Base-by-base conservation (phyloP, 441 rosid species). In the Gossypium laxum region DNA sequence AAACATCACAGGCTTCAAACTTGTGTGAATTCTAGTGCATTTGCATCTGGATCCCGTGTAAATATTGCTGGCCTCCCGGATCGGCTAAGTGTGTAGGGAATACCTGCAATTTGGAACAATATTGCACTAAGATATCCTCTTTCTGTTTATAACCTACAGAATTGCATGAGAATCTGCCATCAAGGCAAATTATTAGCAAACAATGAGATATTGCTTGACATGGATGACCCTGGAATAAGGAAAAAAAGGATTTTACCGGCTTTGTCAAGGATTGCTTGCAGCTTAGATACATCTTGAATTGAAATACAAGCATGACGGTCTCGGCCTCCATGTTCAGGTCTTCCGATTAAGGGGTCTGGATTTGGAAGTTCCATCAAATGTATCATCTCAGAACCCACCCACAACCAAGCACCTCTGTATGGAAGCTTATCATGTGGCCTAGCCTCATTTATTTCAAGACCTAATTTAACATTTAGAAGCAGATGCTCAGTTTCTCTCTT, bases 351-450 rank as follows among this genome's bases (percentile, higher is more conserved):
- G 0, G 97, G 98, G 81, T 93, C 97, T 3, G 97, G 98, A 82
- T 91, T 91, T 7, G 96, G 93, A 66, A 93, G 98, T 82, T 93
- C 97, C 98, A 93, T 93, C 14, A 93, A 75, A 79, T 93, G 98
- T 77, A 93, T 93, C 96, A 91, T 93, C 83, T 91, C 96, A 51
- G 96, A 81, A 62, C 98, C 98, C 67, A 93, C 87, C 98, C 98
- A 93, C 82, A 93, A 75, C 97, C 98, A 93, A 54, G 93, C 96
- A 41, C 98, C 98, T 69, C 91, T 86, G n/a, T 93, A 90, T 0
- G 97, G 97, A 75, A 93, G 92, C 84, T 91, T 93, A 76, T 90
- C 92, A 22, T 93, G 82, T 26, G 98, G 98, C 78, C 98, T 88
- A 74, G 90, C 96, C 82, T 91, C 93, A 2, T 91, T 93, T 76